A percentile compares a stretch with the other conserved stretches of the same genome.
Conservation (phyloP, 345 rosid species). For the Eucalyptus tenuipes region DNA sequence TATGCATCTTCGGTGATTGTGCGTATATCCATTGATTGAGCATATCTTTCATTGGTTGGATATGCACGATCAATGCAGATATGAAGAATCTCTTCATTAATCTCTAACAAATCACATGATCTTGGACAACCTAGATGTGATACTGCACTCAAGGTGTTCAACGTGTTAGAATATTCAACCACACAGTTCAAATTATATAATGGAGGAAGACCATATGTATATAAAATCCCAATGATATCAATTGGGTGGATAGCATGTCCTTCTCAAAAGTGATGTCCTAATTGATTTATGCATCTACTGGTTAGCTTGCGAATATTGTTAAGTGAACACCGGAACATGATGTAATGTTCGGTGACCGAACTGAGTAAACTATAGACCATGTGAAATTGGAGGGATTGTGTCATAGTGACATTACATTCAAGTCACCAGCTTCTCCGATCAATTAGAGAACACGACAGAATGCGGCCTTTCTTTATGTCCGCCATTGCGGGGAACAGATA, state of each 20-base stretch:
- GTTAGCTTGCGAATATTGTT: not conserved
- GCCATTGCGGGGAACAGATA: not conserved
- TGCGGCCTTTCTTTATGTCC: not conserved
- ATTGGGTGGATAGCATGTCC: not conserved
- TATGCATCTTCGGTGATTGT: not conserved
- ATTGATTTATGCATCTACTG: not conserved
- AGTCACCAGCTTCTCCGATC: not conserved
- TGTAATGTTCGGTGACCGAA: not conserved
- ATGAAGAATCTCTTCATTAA: not conserved
- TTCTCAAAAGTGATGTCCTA: not conserved
- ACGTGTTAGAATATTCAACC: not conserved
- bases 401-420: not conserved
- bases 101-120: not conserved
- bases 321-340: not conserved
- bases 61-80: not conserved
- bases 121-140: not conserved
- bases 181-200: accelerated
- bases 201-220: not conserved
- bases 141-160: not conserved
- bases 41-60: not conserved
- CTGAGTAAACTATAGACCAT: not conserved
- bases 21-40: accelerated
- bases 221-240: not conserved
- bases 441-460: not conserved
- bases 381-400: not conserved